phyloP scores from a whole-genome alignment of 2,329 filamentous ascomycete genomes.

The Beauveria sp. region DNA sequence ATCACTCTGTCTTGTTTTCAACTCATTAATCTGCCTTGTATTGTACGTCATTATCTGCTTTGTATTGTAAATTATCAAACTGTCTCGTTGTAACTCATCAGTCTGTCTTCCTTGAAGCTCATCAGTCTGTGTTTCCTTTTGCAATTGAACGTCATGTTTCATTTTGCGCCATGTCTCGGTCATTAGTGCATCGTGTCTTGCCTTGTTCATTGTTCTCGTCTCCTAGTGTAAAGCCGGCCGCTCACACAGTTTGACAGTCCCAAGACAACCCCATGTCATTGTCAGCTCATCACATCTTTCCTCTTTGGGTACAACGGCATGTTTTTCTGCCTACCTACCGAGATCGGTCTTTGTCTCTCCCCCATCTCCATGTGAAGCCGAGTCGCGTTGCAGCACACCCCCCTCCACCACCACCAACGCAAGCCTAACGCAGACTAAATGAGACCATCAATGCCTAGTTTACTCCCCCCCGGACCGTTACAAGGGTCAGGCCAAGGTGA shows the following conservation, averaged over 20 bases:
- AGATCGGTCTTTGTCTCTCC: background rate
- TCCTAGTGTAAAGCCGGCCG: background rate
- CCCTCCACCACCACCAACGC: background rate
- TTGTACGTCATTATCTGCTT: too few species aligned
- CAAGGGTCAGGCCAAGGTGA: too few species aligned
- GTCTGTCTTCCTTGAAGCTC: too few species aligned
- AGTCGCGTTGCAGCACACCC: background rate
- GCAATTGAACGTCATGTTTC: too few species aligned
- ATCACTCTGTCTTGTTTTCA: background rate
- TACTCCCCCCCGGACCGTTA: too few species aligned
- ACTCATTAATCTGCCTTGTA: too few species aligned
- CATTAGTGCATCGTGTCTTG: background rate
- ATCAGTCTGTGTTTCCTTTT: too few species aligned
- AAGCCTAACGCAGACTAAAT: background rate
- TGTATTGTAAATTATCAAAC: too few species aligned
- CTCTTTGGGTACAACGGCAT: background rate
- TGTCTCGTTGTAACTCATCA: too few species aligned
- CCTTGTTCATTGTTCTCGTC: background rate
- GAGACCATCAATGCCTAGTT: too few species aligned
- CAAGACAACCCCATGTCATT: background rate
- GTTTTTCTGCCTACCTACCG: background rate
- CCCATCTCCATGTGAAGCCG: background rate
- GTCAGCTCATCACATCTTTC: background rate
- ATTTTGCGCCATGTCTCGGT: background rate
- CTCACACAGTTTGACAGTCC: background rate